phyloP scores from a whole-genome alignment of 139 green algal genomes.

The Auxenochlorella protothecoides region DNA sequence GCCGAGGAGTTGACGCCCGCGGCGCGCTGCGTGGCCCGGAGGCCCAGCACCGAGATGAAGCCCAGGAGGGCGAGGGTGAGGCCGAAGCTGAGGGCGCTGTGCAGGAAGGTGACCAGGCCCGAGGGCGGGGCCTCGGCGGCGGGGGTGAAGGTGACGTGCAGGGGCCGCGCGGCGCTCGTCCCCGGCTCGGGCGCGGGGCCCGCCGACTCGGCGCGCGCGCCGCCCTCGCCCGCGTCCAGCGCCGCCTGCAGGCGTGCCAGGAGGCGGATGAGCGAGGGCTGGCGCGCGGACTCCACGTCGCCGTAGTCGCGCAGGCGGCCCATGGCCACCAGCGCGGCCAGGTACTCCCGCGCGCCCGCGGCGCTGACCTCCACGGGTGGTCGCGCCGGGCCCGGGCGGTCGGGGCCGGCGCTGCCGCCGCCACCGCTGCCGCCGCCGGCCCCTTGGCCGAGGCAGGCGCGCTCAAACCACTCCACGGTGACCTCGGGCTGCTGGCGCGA shows the following conservation, averaged over 20 bases:
- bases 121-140: too few species aligned
- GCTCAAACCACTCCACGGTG: conserved; percentile 20
- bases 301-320: conserved; percentile 46
- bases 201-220: background rate
- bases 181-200: conserved; percentile 16
- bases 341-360: conserved; percentile 72
- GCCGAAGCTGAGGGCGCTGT: conserved; percentile 13
- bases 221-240: too few species aligned
- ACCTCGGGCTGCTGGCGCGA: conserved; percentile 4
- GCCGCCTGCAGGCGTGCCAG: conserved; percentile 49
- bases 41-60: conserved; percentile 38
- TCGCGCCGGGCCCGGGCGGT: background rate
- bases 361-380: conserved; percentile 26
- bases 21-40: background rate
- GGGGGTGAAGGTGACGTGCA: conserved; percentile 39
- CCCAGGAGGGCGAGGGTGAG: conserved; percentile 23
- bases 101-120: background rate
- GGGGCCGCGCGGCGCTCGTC: conserved; percentile 28
- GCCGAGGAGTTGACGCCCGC: background rate
- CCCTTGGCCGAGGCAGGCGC: conserved; percentile 1
- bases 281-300: conserved; percentile 22
- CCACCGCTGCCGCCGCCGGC: background rate
- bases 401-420: background rate
- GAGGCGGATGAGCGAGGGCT: conserved; percentile 47
- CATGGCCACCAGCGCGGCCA: conserved; percentile 67